Base-by-base conservation (phyloP, 2,329 filamentous ascomycete genomes). In the Hypoxylon sp. region DNA sequence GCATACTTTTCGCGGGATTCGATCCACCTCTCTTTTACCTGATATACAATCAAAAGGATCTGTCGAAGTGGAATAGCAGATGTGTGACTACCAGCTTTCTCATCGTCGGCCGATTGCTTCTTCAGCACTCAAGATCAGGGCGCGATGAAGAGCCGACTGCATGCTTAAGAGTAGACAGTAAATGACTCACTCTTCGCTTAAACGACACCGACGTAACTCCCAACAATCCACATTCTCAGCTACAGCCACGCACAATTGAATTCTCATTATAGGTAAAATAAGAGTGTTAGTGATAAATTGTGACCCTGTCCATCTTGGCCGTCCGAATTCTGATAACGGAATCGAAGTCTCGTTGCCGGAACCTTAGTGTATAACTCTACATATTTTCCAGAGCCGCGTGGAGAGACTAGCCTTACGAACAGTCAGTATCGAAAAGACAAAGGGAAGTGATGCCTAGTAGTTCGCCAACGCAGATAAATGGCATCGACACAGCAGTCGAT, bases 401-500 rank as follows among this genome's bases (percentile, higher is more conserved):
- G 49, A 52, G 50, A 61, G 16, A 54, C 45, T 30, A 24, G 56
- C 46, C 18, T 64, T 55, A 28, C 49, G 49, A 38, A 49, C 49
- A 40, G 12, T 53, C 42, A 14, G 61, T 52, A 50, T 58, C 40
- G 20, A 56, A 56, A 49, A 53, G 33, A 46, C 30, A 59, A n/a
- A 50, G 44, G 51, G 46, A 59, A 51, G 11, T 8, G 55, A 22
- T 18, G 36, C 48, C 48, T 59, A 65, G 44, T 30, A 38, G 18
- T 36, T 54, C 56, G 50, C 48, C 46, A 45, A 20, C n/a, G 50
- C 54, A 58, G 61, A 49, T 67, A 67, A 49, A 67, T 69, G 54
- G 58, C 61, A 57, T 56, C 52, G 56, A 64, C 38, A 64, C 51
- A 49, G 38, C 42, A 57, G 32, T 50, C 12, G 52, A 18, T 57